Conservation (phyloP, 78 protist species). For the Dictyostelium firmibasis region DNA sequence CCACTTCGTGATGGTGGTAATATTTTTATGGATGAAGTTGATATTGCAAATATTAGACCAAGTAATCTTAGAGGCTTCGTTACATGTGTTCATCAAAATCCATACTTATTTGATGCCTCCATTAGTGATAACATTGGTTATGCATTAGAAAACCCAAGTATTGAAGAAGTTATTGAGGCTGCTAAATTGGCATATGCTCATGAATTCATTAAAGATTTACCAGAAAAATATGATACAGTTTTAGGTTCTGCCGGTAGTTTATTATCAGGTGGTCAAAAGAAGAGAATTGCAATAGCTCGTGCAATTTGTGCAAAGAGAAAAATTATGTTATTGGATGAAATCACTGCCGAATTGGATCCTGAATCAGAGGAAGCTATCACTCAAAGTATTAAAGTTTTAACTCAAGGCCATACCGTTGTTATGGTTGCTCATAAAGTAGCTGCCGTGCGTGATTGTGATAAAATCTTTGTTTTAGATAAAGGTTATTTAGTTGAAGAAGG, state of each 20-base stretch:
- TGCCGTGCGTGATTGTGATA: conserved; percentile 87
- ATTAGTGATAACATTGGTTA: conserved; percentile 71
- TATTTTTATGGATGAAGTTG: conserved; percentile 83
- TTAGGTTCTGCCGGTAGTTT: conserved; percentile 88
- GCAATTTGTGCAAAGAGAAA: conserved; percentile 88
- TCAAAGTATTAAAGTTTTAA: conserved; percentile 83
- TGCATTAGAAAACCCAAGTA: conserved; percentile 32
- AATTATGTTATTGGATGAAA: conserved; percentile 95
- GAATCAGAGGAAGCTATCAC: conserved; percentile 91
- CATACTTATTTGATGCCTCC: conserved; percentile 86
- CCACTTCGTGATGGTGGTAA: conserved; percentile 69
- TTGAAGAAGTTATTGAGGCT: conserved; percentile 83
- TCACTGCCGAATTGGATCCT: conserved; percentile 95
- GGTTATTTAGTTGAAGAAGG: conserved; percentile 91
- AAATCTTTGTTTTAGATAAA: conserved; percentile 82
- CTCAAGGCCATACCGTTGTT: conserved; percentile 80
- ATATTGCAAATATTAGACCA: conserved; percentile 59
- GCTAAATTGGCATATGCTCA: conserved; percentile 91
- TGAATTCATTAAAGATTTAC: conserved; percentile 89
- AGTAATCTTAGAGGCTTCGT: conserved; percentile 72
- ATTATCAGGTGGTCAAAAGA: conserved; percentile 96
- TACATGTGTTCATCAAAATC: conserved; percentile 89
- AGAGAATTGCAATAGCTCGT: conserved; percentile 96
- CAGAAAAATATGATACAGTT: conserved; percentile 84
- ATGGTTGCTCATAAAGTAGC: conserved; percentile 95